Evolutionary conservation across 2,329 filamentous ascomycete genomes (phyloP).

Genomic region (Colletotrichum tropicale): DNA sequence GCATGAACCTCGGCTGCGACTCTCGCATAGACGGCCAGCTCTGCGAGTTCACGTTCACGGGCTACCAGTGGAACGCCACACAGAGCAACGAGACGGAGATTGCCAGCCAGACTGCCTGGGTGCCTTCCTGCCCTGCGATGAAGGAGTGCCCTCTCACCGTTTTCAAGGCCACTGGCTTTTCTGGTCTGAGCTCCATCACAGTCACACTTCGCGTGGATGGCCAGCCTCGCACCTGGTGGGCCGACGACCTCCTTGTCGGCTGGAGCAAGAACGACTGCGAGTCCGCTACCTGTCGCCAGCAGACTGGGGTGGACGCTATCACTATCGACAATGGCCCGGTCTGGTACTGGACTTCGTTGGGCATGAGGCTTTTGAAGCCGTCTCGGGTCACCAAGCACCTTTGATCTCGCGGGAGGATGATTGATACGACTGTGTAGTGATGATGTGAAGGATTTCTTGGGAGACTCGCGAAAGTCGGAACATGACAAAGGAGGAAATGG

Average conservation of each 20-base stretch:
- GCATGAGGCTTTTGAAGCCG: slow-evolving; percentile 2
- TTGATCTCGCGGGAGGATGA: neutral
- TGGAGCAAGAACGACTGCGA: slow-evolving; percentile 47
- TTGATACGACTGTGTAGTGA: neutral
- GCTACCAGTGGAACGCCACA: slow-evolving; percentile 39
- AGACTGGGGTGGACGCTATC: neutral
- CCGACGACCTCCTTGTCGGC: slow-evolving; percentile 42
- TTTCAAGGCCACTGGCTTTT: slow-evolving; percentile 41
- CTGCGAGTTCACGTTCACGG: slow-evolving; percentile 47
- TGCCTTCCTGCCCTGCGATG: slow-evolving; percentile 41
- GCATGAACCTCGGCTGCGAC: slow-evolving; percentile 40
- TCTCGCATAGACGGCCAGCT: slow-evolving; percentile 30
- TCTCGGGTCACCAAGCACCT: neutral
- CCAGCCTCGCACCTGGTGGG: slow-evolving; percentile 45
- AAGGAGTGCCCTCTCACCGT: slow-evolving; percentile 37
- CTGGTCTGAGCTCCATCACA: slow-evolving; percentile 41
- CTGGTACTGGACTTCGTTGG: neutral
- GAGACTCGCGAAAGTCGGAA: neutral
- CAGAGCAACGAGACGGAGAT: slow-evolving; percentile 31
- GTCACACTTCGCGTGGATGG: slow-evolving; percentile 41
- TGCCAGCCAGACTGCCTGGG: slow-evolving; percentile 38
- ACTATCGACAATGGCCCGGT: neutral
- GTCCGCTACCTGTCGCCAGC: slow-evolving; percentile 37
- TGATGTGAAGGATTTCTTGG: slow-evolving; percentile 15
- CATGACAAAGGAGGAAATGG: slow-evolving; percentile 14